Evolutionary conservation across 495 filamentous ascomycete genomes (phyloP).

Genomic region (Talaromyces proteolyticus): DNA sequence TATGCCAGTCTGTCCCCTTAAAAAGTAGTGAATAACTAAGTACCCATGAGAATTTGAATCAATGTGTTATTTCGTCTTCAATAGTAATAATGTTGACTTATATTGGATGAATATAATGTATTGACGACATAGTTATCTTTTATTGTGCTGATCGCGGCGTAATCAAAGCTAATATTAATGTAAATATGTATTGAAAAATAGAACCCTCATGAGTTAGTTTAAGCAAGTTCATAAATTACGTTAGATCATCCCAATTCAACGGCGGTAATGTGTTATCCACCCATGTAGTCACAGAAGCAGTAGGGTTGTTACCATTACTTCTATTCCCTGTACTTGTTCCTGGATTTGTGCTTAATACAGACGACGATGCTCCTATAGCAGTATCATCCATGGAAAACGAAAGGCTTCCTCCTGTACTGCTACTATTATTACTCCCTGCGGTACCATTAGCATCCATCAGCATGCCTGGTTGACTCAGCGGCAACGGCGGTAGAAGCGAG

Average conservation of each 20-base stretch:
- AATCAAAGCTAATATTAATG: too few species aligned
- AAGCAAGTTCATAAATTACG: constrained; percentile 12
- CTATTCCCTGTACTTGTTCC: background rate
- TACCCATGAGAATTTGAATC: too few species aligned
- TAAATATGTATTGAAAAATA: too few species aligned
- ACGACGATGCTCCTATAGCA: constrained; percentile 3
- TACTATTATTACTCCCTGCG: background rate
- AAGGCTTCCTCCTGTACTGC: constrained; percentile 11
- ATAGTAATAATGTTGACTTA: too few species aligned
- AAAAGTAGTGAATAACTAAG: too few species aligned
- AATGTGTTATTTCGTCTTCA: too few species aligned
- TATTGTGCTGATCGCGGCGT: too few species aligned
- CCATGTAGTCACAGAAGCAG: constrained; percentile 21
- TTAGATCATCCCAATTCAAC: constrained; percentile 38
- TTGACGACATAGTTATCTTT: too few species aligned
- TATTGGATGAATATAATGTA: too few species aligned
- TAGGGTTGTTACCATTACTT: background rate
- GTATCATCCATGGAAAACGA: constrained; percentile 31
- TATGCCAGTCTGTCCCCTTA: too few species aligned
- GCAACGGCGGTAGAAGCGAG: constrained; percentile 3
- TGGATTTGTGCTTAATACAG: background rate
- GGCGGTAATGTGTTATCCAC: constrained; percentile 39
- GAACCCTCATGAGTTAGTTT: background rate
- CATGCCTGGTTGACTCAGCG: background rate
- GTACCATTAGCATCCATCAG: background rate